Conservation (phyloP, 441 rosid genomes). For the Manihot esculenta region DNA sequence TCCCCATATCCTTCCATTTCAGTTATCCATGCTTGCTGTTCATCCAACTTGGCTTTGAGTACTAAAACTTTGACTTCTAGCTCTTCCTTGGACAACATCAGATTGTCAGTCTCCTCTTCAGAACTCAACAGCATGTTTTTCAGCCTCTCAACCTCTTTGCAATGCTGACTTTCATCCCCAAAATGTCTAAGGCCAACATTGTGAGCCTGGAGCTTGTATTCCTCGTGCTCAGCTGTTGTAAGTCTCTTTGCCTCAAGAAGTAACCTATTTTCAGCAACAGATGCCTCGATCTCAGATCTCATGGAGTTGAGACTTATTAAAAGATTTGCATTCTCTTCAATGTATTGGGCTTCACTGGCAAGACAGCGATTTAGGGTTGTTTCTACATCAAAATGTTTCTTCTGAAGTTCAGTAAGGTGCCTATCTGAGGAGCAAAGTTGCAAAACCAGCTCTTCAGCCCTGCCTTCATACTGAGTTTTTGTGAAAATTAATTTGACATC, state of each 20-base stretch:
- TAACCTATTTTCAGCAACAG: slow-evolving; percentile 46
- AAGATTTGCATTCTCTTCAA: slow-evolving; percentile 62
- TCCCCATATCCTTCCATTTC: slow-evolving; percentile 34
- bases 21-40: slow-evolving; percentile 42
- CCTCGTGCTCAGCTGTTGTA: slow-evolving; percentile 51
- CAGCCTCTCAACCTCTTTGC: slow-evolving; percentile 52
- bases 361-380: slow-evolving; percentile 50
- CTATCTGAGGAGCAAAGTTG: slow-evolving; percentile 46
- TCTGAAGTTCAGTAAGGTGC: slow-evolving; percentile 48
- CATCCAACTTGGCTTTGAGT: slow-evolving; percentile 58
- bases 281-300: slow-evolving; percentile 65
- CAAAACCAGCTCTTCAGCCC: slow-evolving; percentile 48
- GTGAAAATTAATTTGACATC: slow-evolving; percentile 53
- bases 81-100: slow-evolving; percentile 60
- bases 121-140: slow-evolving; percentile 41
- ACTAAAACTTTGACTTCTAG: slow-evolving; percentile 52
- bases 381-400: slow-evolving; percentile 54
- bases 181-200: slow-evolving; percentile 31
- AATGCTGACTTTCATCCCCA: slow-evolving; percentile 41
- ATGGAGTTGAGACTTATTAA: slow-evolving; percentile 45
- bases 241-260: slow-evolving; percentile 44
- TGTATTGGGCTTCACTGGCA: slow-evolving; percentile 47
- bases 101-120: slow-evolving; percentile 59
- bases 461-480: slow-evolving; percentile 51
- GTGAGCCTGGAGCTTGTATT: slow-evolving; percentile 35